Evolutionary conservation across 371 early-diverging fungal genomes (phyloP).

Genomic region (Syncephalastrum sp.): DNA sequence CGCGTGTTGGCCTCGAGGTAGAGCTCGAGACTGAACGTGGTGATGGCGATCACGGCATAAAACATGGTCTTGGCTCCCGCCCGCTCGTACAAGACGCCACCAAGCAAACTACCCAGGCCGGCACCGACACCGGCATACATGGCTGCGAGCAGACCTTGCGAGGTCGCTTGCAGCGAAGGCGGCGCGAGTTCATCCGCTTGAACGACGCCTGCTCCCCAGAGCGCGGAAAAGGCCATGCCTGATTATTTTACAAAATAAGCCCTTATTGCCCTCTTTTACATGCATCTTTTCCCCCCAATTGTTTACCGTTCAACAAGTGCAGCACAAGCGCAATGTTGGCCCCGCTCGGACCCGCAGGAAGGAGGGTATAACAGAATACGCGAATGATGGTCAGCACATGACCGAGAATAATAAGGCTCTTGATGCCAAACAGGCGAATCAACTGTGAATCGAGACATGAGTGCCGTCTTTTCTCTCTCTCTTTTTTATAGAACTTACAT

Average conservation of each 20-base stretch:
- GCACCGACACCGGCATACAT: conserved; percentile 56
- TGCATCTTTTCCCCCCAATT: not conserved
- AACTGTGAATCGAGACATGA: conserved; percentile 22
- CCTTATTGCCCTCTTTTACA: too few relatives aligned
- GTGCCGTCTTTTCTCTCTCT: not conserved
- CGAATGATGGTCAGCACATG: conserved; percentile 49
- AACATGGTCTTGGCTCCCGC: conserved; percentile 49
- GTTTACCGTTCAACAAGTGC: conserved; percentile 42
- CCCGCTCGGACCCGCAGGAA: conserved; percentile 47
- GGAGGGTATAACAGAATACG: conserved; percentile 47
- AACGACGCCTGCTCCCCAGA: conserved; percentile 57
- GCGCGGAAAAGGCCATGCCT: conserved; percentile 50
- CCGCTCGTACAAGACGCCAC: conserved; percentile 43
- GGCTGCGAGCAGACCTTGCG: conserved; percentile 52
- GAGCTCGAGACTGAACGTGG: conserved; percentile 37
- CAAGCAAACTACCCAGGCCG: conserved; percentile 46
- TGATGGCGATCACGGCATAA: conserved; percentile 41
- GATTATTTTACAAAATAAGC: not conserved
- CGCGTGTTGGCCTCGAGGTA: conserved; percentile 49
- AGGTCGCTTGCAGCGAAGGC: conserved; percentile 52
- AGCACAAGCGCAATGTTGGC: conserved; percentile 45
- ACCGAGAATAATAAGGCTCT: conserved; percentile 45
- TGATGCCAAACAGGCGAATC: conserved; percentile 48
- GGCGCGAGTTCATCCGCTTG: conserved; percentile 53
- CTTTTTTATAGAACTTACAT: conserved; percentile 31